phyloP scores from a whole-genome alignment of 2,329 filamentous ascomycete species.

The Magnaporthiopsis rhizophila region DNA sequence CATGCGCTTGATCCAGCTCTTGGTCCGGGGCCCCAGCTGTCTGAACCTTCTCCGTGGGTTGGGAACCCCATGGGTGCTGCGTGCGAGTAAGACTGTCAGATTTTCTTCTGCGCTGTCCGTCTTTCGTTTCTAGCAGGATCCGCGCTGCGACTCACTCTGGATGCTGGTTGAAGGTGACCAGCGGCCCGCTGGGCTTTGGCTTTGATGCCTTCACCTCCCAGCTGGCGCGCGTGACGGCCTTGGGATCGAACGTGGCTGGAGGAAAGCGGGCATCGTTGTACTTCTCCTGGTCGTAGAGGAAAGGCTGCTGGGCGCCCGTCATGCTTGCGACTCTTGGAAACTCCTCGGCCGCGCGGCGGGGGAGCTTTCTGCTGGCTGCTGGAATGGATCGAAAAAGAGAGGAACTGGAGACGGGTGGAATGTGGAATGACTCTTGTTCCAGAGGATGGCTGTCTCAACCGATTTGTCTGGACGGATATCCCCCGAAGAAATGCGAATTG shows the following conservation, averaged over 20 bases:
- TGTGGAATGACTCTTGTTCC: background rate
- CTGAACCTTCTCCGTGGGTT: slow-evolving; percentile 53
- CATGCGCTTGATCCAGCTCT: slow-evolving; percentile 60
- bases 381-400: background rate
- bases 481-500: background rate
- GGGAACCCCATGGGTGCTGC: slow-evolving; percentile 54
- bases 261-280: slow-evolving; percentile 42
- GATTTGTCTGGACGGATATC: background rate
- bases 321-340: slow-evolving; percentile 14
- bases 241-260: slow-evolving; percentile 68
- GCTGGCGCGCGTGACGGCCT: slow-evolving; percentile 74
- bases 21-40: slow-evolving; percentile 62
- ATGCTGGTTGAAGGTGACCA: slow-evolving; percentile 77
- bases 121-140: background rate
- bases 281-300: slow-evolving; percentile 58
- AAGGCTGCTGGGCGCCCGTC: slow-evolving; percentile 44
- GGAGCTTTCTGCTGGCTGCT: background rate
- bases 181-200: slow-evolving; percentile 57
- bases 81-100: slow-evolving; percentile 19
- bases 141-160: slow-evolving; percentile 57
- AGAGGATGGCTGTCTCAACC: background rate
- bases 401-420: background rate
- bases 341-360: background rate
- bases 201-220: slow-evolving; percentile 55
- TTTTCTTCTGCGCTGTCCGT: background rate